A percentile compares a stretch with the other conserved stretches of the same genome.
Evolutionary conservation across 2,329 filamentous ascomycete genomes (phyloP).

Genomic region (Blumeria graminis): DNA sequence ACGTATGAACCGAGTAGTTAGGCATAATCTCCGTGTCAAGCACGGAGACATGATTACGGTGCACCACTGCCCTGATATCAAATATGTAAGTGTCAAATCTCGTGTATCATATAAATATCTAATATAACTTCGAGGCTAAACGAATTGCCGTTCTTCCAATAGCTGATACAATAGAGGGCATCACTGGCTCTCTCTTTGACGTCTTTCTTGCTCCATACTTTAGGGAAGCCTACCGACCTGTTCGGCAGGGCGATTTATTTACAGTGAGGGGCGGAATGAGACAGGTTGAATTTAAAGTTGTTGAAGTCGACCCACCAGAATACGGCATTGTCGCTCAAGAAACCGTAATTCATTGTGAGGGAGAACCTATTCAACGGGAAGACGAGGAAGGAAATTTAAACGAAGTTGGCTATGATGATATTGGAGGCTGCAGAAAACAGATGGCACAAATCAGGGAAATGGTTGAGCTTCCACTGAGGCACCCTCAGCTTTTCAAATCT

Average conservation of each 20-base stretch:
- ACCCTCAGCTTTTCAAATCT: slow-evolving; percentile 98
- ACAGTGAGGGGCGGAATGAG: slow-evolving; percentile 95
- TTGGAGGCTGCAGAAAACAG: slow-evolving; percentile 97
- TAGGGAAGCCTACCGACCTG: slow-evolving; percentile 92
- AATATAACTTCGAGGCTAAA: slow-evolving; percentile 45
- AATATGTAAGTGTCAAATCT: slow-evolving; percentile 56
- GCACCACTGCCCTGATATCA: slow-evolving; percentile 95
- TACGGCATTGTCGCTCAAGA: slow-evolving; percentile 98
- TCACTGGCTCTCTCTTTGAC: slow-evolving; percentile 94
- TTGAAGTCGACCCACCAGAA: slow-evolving; percentile 94
- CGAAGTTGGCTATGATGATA: slow-evolving; percentile 97
- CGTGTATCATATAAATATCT: background rate
- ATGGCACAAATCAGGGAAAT: slow-evolving; percentile 99
- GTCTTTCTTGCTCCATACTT: slow-evolving; percentile 99
- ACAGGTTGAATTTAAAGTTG: slow-evolving; percentile 98
- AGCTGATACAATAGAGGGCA: slow-evolving; percentile 89
- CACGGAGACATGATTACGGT: slow-evolving; percentile 95
- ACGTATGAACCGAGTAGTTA: slow-evolving; percentile 93
- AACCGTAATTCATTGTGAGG: slow-evolving; percentile 96
- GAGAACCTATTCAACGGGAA: slow-evolving; percentile 87
- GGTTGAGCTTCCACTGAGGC: slow-evolving; percentile 86
- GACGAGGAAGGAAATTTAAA: slow-evolving; percentile 99
- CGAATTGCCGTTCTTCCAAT: slow-evolving; percentile 95
- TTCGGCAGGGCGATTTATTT: slow-evolving; percentile 93
- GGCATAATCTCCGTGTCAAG: slow-evolving; percentile 96